Evolutionary conservation across 2,329 filamentous ascomycete genomes (phyloP), one percentile per base, ranked within the genome.

Genomic region (Xylaria sp.): DNA sequence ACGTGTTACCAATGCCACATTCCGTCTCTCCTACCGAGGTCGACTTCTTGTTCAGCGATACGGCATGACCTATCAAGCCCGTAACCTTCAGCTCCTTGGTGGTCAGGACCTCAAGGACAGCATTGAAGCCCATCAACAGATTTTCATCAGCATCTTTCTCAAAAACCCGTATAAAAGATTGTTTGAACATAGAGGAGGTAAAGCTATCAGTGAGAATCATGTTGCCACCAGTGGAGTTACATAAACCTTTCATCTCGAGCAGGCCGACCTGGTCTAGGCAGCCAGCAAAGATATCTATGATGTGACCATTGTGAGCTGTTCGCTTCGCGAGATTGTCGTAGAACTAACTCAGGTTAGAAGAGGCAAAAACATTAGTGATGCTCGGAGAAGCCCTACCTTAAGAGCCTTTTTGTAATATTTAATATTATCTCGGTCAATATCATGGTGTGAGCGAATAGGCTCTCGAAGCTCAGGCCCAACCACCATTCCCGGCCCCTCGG

Each of bases 321-420:
- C 96, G 89, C 82, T 98, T 98, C 5, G 96, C 94, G 49, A 99
- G 87, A 70, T 89, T 92, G 69, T 99, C 96, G 79, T 98, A 99
- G 80, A 97, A 98, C 90, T 94, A 77, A 9, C 36, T 7, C 25
- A 39, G 6, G 67, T 83, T 65, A 81, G 77, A 47, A 42, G 17
- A 33, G 20, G 6, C 31, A 39, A 66, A n/a, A 61, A 38, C 39
- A n/a, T 25, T n/a, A 25, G 13, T 47, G 22, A 13, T 57, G 47
- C 11, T 25, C 22, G 45, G 36, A 22, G 15, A 47, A 39, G 17
- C 50, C 84, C 65, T 79, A 93, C 92, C 89, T 98, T 99, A 57
- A 97, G 82, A 25, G 96, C 96, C 83, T 99, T 99, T 86, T 99
- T 99, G 83, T 97, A 98, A 82, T 98, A 97, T 81, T 99, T 99